Evolutionary conservation across 495 filamentous ascomycete genomes (phyloP).

Genomic region (Xylaria castorea): DNA sequence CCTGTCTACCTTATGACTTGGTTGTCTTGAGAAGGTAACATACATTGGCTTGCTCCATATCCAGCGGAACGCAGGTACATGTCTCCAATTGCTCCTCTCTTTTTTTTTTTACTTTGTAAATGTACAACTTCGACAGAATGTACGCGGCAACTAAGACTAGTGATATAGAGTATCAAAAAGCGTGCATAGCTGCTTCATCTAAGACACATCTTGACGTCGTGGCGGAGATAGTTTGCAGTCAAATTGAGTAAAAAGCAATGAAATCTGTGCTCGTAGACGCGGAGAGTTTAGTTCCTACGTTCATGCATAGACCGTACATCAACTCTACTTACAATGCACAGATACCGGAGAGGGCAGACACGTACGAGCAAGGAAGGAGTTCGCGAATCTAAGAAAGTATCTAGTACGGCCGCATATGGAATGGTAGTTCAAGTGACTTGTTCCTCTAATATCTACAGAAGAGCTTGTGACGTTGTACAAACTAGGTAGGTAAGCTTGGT

Average conservation of each 20-base stretch:
- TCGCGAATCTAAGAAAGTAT: neutral
- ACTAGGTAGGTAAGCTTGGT: neutral
- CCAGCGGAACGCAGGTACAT: too few relatives aligned
- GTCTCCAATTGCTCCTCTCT: too few relatives aligned
- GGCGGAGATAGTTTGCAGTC: neutral
- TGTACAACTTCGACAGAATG: neutral
- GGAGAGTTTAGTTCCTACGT: neutral
- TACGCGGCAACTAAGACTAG: neutral
- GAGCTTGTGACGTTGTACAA: neutral
- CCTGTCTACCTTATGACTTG: too few relatives aligned
- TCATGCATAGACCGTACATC: neutral
- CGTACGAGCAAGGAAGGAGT: neutral
- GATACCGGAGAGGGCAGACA: neutral
- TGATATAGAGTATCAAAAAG: neutral
- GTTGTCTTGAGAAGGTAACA: too few relatives aligned
- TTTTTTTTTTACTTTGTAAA: too few relatives aligned
- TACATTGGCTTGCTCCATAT: too few relatives aligned
- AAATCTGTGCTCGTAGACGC: neutral
- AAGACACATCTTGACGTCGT: neutral
- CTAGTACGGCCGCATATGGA: neutral
- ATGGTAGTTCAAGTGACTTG: neutral
- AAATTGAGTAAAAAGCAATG: neutral
- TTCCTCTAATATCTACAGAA: neutral
- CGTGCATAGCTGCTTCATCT: neutral
- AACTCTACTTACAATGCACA: neutral